Conservation (phyloP, 495 filamentous ascomycete species). For the Aspergillus avenaceus region DNA sequence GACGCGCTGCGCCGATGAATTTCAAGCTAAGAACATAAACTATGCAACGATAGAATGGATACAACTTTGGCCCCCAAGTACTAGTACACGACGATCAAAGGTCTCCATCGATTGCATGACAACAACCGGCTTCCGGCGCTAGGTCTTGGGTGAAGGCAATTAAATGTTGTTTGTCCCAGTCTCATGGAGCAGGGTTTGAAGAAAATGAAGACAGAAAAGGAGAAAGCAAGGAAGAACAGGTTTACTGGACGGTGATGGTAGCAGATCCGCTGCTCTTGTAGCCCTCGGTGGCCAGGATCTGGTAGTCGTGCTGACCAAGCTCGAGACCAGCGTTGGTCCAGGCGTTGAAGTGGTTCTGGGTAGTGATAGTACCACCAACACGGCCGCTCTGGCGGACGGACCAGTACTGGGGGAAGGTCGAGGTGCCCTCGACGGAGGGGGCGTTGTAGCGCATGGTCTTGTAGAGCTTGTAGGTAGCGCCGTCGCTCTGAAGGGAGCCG, state of each 20-base stretch:
- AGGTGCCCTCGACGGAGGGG: conserved; percentile 55
- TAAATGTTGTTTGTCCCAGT: no score
- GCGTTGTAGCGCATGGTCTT: conserved; percentile 53
- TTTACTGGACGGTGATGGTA: conserved; percentile 39
- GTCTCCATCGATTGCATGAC: no score
- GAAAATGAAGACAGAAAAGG: background rate
- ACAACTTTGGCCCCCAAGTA: no score
- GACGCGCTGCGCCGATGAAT: no score
- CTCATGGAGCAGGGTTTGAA: no score
- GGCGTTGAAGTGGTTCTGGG: conserved; percentile 58
- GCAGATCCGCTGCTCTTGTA: conserved; percentile 51
- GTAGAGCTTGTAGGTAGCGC: conserved; percentile 61
- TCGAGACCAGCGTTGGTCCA: conserved; percentile 47
- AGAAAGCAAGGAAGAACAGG: background rate
- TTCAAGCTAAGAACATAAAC: no score
- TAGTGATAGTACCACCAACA: conserved; percentile 49
- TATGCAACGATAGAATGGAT: no score
- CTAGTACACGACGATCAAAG: no score
- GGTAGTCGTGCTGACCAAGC: conserved; percentile 52
- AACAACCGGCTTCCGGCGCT: no score
- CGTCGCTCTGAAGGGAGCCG: conserved; percentile 56
- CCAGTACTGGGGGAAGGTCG: conserved; percentile 60
- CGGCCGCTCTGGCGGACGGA: conserved; percentile 52
- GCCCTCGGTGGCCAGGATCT: conserved; percentile 56
- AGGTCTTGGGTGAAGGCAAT: no score